Evolutionary conservation across 2,329 filamentous ascomycete species (phyloP), one percentile per base, ranked within the genome.

Genomic region (Fusarium marasasianum): DNA sequence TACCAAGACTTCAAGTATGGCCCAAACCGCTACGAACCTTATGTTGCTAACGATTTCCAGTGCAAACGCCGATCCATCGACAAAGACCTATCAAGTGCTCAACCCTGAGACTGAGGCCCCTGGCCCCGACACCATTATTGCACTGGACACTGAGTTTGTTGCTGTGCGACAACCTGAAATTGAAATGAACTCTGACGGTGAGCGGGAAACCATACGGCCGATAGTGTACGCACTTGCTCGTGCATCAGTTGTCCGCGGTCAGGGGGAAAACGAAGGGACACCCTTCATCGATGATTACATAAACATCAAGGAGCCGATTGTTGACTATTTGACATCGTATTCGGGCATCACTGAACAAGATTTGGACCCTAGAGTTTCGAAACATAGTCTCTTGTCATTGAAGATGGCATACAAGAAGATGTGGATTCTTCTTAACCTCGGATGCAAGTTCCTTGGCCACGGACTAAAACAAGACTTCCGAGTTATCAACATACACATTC

Each of bases 201-300:
- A 94, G 45, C 63, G 95, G 56, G 95, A 97, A 79, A 98, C 95
- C 20, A 96, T 98, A 45, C 90, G 96, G 3, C 96, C 96, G 0
- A 95, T 93, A 71, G 94, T 95, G 37, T 94, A 96, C 75, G 96
- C 95, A 2, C 89, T 99, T 18, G 96, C 96, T n/a, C 91, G 96
- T 69, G 94, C 97, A 4, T 98, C 95, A 1, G 94, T 98, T 3
- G 88, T 98, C 18, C 91, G 97, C 31, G 95, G 95, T 1, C 85
- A 89, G 58, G 96, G 95, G 26, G 88, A 92, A 72, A 85, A 92
- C 44, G 94, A 97, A 81, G 95, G 95, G 1, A 82, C 92, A 2
- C 94, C 96, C 0, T 98, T 98, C 79, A 97, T 99, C 73, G 96
- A 99, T 80, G 96, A 99, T 83, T 99, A 99, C 82, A 98, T 99